Conservation (phyloP, 2,329 filamentous ascomycete species). For the Fusarium agapanthi region DNA sequence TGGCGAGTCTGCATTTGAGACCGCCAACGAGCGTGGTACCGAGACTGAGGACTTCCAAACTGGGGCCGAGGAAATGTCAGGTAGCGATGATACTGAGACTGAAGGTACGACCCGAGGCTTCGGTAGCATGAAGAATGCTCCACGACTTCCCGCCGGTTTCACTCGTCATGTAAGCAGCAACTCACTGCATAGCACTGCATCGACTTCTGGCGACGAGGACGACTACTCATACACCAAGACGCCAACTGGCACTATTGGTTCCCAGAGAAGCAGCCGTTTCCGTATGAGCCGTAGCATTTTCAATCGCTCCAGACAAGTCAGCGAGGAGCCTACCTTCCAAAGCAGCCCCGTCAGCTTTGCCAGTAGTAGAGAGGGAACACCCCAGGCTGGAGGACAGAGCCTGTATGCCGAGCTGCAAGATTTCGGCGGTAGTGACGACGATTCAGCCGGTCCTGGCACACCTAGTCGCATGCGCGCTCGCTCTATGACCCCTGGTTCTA, state of each 20-base stretch:
- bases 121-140: constrained; percentile 53
- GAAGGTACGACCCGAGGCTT: constrained; percentile 66
- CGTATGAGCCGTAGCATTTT: constrained; percentile 72
- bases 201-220: constrained; percentile 82
- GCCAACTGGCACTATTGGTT: constrained; percentile 65
- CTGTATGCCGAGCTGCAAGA: constrained; percentile 91
- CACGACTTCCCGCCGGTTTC: constrained; percentile 51
- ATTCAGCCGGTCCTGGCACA: constrained; percentile 66
- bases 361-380: constrained; percentile 59
- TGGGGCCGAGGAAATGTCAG: constrained; percentile 80
- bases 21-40: constrained; percentile 80
- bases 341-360: constrained; percentile 68
- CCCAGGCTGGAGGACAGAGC: constrained; percentile 70
- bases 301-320: constrained; percentile 66
- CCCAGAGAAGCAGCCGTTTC: constrained; percentile 74
- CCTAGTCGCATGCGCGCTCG: constrained; percentile 61
- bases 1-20: constrained; percentile 71
- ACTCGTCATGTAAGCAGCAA: constrained; percentile 61
- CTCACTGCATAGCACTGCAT: constrained; percentile 88
- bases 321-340: constrained; percentile 65
- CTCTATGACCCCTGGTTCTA: constrained; percentile 59
- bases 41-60: constrained; percentile 97
- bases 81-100: constrained; percentile 90
- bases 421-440: constrained; percentile 78
- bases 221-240: constrained; percentile 66